Evolutionary conservation across 116 monocot genomes (phyloP).

Genomic region (Thalassia testudinum): DNA sequence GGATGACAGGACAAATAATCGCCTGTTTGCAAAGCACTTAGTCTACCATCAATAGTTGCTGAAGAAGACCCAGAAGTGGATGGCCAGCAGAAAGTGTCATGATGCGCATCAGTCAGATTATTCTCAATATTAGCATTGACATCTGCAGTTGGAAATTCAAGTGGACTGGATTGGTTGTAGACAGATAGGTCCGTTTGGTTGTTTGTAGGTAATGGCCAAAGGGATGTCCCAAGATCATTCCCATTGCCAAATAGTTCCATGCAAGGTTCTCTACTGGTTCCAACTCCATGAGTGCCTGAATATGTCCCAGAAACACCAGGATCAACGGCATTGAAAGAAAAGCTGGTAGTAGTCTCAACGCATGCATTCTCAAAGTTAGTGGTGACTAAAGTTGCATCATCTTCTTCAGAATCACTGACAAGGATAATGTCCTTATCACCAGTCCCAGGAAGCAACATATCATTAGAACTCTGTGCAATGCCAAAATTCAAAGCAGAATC

Average conservation of each 20-base stretch:
- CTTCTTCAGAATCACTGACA: slow-evolving; percentile 92
- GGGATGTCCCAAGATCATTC: slow-evolving; percentile 31
- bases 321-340: slow-evolving; percentile 19
- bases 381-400: slow-evolving; percentile 13
- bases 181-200: too few relatives aligned
- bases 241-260: slow-evolving; percentile 6
- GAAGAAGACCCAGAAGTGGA: slow-evolving; percentile 27
- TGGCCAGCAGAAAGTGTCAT: slow-evolving; percentile 15
- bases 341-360: slow-evolving; percentile 5
- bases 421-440: slow-evolving; percentile 51
- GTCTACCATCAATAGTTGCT: slow-evolving; percentile 15
- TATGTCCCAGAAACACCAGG: slow-evolving; percentile 27
- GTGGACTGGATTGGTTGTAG: slow-evolving; percentile 18
- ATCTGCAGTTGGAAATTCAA: slow-evolving; percentile 44
- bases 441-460: slow-evolving; percentile 10
- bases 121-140: slow-evolving; percentile 22
- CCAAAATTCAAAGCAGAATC: slow-evolving; percentile 34
- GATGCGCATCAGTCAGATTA: slow-evolving; percentile 4
- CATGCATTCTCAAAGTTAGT: neutral
- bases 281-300: slow-evolving; percentile 25
- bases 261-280: slow-evolving; percentile 21
- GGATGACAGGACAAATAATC: slow-evolving; percentile 2
- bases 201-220: slow-evolving; percentile 15
- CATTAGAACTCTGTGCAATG: too few relatives aligned
- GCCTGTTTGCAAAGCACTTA: neutral